Percentiles rank a stretch among this genome's conserved stretches.
Evolutionary conservation across 139 green algal species (phyloP).

Genomic region (Tetradesmus obliquus): DNA sequence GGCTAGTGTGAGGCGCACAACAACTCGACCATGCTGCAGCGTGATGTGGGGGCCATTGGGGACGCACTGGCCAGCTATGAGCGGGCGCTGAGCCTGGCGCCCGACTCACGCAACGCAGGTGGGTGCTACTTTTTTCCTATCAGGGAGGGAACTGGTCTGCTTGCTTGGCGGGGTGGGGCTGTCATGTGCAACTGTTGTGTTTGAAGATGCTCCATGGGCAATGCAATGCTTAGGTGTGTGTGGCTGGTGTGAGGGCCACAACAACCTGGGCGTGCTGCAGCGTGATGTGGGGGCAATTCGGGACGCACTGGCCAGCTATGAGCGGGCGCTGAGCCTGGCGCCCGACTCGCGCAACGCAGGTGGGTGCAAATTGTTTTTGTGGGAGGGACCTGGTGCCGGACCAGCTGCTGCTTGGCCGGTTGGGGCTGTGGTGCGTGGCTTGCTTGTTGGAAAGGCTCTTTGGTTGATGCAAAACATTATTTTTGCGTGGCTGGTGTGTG

Average conservation of each 20-base stretch:
- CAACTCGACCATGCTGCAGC: slow-evolving; percentile 80
- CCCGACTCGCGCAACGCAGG: slow-evolving; percentile 78
- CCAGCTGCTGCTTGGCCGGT: too few species aligned
- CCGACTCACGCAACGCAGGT: slow-evolving; percentile 77
- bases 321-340: slow-evolving; percentile 74
- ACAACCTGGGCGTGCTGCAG: slow-evolving; percentile 95
- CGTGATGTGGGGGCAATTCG: slow-evolving; percentile 68
- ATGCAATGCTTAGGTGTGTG: too few species aligned
- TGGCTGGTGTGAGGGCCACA: slow-evolving; percentile 90
- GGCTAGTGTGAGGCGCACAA: slow-evolving; percentile 93
- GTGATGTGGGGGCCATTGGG: slow-evolving; percentile 66
- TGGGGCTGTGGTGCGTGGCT: too few species aligned
- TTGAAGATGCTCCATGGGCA: too few species aligned
- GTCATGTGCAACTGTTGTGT: too few species aligned
- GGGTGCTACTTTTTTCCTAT: slow-evolving; percentile 52
- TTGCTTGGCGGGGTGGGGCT: too few species aligned
- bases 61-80: slow-evolving; percentile 83
- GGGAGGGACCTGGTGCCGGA: too few species aligned
- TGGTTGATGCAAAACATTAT: too few species aligned
- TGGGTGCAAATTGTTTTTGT: slow-evolving; percentile 67
- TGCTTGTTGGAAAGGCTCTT: too few species aligned
- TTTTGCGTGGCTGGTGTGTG: too few species aligned
- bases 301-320: slow-evolving; percentile 82
- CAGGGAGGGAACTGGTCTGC: background rate
- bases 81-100: slow-evolving; percentile 74